Base-by-base conservation (phyloP, 148 eudicot species). In the Camellia granthamiana region DNA sequence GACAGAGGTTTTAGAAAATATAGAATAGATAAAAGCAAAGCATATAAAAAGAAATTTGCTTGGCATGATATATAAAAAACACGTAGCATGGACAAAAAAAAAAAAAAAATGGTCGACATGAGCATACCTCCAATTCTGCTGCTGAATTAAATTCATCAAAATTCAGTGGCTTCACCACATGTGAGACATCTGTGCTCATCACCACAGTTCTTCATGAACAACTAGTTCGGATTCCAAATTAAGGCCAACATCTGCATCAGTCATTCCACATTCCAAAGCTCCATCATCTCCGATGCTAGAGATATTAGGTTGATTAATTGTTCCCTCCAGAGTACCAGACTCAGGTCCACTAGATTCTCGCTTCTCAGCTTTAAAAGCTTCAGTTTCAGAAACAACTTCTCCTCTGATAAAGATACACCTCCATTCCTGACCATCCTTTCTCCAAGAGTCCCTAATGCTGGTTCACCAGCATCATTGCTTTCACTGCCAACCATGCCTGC, bases 91-190 rank as follows among this genome's bases (percentile, higher is more conserved):
- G 41, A 44, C 3, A 14, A 71, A 41, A 77, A 82, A 71, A 41
- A 77, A 82, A 71, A 7, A 8, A 0, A 18, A 30, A 30, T 30
- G 38, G 23, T 71, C 30, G 21, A 16, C 30, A 54, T 13, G 14
- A 76, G 82, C 89, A 46, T 86, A 96, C 99, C 99, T 92, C 99
- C 79, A 96, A 77, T 60, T 92, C 97, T 23, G 90, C 82, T 75
- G 95, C 89, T 13, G 94, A 91, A 81, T 77, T 79, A 81, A 75
- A 85, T 44, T 92, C 90, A 76, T 89, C 89, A 64, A 90, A 89
- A 77, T 90, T 90, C 74, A 93, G 81, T 59, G 94, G 95, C 79
- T 83, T 85, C 76, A 78, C 83, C 56, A 55, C 69, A 60, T 87
- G 86, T 47, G 72, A 16, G 52, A 75, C 85, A 76, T 76, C 76